Evolutionary conservation across 768 basidiomycete genomes (phyloP).

Genomic region (Amanita fuliginea): DNA sequence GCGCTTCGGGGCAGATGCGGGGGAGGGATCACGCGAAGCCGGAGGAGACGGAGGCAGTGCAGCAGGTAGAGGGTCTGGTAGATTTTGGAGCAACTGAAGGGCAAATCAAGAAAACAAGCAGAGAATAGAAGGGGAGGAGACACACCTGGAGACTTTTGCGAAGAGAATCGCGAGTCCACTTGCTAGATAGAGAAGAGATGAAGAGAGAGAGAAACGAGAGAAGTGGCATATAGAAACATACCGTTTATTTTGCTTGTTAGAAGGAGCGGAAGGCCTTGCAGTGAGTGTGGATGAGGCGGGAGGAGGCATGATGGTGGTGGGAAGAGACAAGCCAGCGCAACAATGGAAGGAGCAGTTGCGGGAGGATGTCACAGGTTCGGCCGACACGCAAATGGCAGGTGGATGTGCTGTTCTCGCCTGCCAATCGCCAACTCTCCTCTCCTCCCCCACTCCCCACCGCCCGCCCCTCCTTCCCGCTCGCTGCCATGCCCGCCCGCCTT

Average conservation of each 20-base stretch:
- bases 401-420: background rate
- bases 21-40: constrained; percentile 36
- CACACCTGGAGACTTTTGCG: constrained; percentile 35
- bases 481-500: constrained; percentile 1
- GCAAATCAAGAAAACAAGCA: constrained; percentile 13
- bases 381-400: constrained; percentile 15
- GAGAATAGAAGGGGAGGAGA: constrained; percentile 7
- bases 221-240: constrained; percentile 13
- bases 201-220: constrained; percentile 13
- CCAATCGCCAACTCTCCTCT: constrained; percentile 1
- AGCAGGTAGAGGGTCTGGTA: constrained; percentile 31
- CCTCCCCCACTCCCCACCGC: background rate
- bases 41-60: constrained; percentile 42
- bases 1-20: constrained; percentile 35
- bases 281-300: constrained; percentile 8
- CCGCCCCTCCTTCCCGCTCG: background rate
- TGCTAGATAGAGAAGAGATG: constrained; percentile 20
- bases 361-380: constrained; percentile 18
- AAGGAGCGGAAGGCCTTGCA: constrained; percentile 11
- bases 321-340: constrained; percentile 34
- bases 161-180: constrained; percentile 39
- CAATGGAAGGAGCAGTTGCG: constrained; percentile 23
- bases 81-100: constrained; percentile 20
- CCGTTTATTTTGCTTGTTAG: constrained; percentile 23
- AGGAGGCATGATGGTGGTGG: constrained; percentile 26